Percentiles rank a stretch among this genome's conserved stretches.
Conservation (phyloP, 148 eudicot species). For the Cornus kousa region DNA sequence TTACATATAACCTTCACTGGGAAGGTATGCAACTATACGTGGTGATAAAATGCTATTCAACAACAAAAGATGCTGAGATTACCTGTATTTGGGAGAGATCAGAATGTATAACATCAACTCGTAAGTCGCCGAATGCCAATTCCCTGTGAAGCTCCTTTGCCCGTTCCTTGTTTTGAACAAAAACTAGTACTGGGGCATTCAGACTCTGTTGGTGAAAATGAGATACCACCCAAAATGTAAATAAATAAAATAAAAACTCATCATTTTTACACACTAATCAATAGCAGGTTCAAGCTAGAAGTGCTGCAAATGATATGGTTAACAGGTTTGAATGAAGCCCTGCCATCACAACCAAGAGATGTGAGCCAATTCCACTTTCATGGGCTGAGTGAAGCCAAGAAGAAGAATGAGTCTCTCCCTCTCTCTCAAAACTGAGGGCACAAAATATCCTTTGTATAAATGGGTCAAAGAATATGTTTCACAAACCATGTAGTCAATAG, state of each 20-base stretch:
- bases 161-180: conserved; percentile 88
- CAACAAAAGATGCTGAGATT: conserved; percentile 9
- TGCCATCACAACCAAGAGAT: not conserved
- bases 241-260: too few relatives aligned
- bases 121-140: conserved; percentile 56
- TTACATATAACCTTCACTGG: not conserved
- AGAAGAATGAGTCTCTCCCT: not conserved
- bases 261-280: not conserved
- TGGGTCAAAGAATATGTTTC: not conserved
- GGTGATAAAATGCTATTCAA: not conserved
- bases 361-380: not conserved
- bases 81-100: conserved; percentile 80
- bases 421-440: not conserved
- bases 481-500: not conserved
- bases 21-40: not conserved
- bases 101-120: conserved; percentile 83
- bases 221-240: not conserved
- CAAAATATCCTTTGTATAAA: not conserved
- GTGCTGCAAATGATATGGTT: not conserved
- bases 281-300: not conserved
- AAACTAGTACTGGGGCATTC: conserved; percentile 86
- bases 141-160: conserved; percentile 84
- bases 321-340: not conserved
- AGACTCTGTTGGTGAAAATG: conserved; percentile 47
- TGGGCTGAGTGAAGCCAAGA: not conserved